Evolutionary conservation across 2,329 filamentous ascomycete species (phyloP), one percentile per base, ranked within the genome.

Genomic region (Chalara sp.): DNA sequence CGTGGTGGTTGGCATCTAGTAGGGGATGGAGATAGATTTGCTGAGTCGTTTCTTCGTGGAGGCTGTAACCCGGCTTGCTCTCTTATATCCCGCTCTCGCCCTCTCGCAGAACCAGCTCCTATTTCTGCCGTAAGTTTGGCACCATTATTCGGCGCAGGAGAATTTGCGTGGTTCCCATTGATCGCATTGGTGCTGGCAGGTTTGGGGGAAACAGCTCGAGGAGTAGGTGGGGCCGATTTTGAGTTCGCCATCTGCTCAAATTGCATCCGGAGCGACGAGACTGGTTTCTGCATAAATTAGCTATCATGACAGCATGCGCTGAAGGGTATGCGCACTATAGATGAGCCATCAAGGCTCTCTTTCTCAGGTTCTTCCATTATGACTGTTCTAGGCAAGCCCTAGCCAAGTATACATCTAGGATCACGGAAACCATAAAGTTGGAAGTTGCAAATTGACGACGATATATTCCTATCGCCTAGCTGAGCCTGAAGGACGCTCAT

Each of bases 221-320:
- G 53, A 33, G 52, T 50, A 56, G 51, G 32, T 57, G 59, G 51
- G 61, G 62, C 59, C 61, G 72, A 67, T 50, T 71, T 71, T 49
- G 67, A 56, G 64, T 75, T 79, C 57, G 78, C 74, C 72, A 92
- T 82, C 64, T 85, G 89, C 73, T 93, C 88, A 67, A 92, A 93
- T 61, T 87, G 84, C 56, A 86, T 88, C 55, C 84, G 79, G 54
- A 93, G 74, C 47, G 87, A 91, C 47, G 88, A 93, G 47, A 93
- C 87, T 30, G 89, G 87, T 72, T 84, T 88, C 86, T 89, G 56
- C 21, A 35, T 4, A 31, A n/a, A 30, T 4, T 10, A n/a, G 37
- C 56, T 46, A 58, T 53, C 50, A 50, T 46, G 46, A 51, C n/a
- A 41, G 6, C 42, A 21, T 6, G 28, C 6, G 4, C 30, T 4